Percentiles rank a stretch among this genome's conserved stretches.
These are phyloP conservation scores for Penicillium sp. DNA, from an alignment of 2,329 filamentous ascomycete genomes.

Conservation along the genomic window DNA sequence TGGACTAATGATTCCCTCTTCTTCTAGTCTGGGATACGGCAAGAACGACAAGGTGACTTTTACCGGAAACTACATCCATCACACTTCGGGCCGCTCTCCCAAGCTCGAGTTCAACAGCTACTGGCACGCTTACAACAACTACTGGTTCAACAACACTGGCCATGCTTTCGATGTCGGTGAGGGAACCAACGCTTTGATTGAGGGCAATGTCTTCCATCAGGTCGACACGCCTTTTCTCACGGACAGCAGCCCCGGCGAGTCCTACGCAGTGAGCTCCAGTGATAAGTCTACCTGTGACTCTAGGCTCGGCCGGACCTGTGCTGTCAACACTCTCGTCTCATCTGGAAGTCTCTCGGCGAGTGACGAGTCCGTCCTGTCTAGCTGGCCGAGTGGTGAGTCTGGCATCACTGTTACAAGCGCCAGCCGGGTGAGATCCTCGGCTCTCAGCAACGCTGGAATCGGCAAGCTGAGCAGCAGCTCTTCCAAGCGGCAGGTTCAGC, in stretches of 20 bases:
- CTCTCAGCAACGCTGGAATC: slow-evolving; percentile 33
- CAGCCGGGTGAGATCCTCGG: slow-evolving; percentile 28
- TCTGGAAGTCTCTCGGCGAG: slow-evolving; percentile 33
- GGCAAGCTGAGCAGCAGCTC: slow-evolving; percentile 18
- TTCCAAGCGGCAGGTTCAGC: slow-evolving; percentile 6
- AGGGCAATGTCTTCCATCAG: slow-evolving; percentile 49
- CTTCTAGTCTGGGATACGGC: slow-evolving; percentile 18
- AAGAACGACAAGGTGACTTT: slow-evolving; percentile 55
- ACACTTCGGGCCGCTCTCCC: slow-evolving; percentile 58
- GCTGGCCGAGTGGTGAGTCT: slow-evolving; percentile 32
- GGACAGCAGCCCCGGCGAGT: slow-evolving; percentile 27
- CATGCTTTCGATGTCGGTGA: slow-evolving; percentile 45
- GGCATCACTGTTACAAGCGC: slow-evolving; percentile 27
- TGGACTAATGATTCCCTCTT: neutral
- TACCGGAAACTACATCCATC: slow-evolving; percentile 61
- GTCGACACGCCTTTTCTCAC: slow-evolving; percentile 40
- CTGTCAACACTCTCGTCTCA: slow-evolving; percentile 28
- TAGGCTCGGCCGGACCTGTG: slow-evolving; percentile 29
- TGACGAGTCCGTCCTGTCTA: slow-evolving; percentile 28
- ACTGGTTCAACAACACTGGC: slow-evolving; percentile 43
- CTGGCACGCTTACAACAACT: slow-evolving; percentile 50
- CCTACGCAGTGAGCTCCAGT: slow-evolving; percentile 27
- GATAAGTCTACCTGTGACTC: slow-evolving; percentile 23
- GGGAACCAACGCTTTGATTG: slow-evolving; percentile 36
- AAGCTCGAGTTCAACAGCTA: slow-evolving; percentile 57